A percentile compares a stretch with the other conserved stretches of the same genome.
Conservation (phyloP, 1,284 basidiomycete species). For the Sutorius eximius region DNA sequence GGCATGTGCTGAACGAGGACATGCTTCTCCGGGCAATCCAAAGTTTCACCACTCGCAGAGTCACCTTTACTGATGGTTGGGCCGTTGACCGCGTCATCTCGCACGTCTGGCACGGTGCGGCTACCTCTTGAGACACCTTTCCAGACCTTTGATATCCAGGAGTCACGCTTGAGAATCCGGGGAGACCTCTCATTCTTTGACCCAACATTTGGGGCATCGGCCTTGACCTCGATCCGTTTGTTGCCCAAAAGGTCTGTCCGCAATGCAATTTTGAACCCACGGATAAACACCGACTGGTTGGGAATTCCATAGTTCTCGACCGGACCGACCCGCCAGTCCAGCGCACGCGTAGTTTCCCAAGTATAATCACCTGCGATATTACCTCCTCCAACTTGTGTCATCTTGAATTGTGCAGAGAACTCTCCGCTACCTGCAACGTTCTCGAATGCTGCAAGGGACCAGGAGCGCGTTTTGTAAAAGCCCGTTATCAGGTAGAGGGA, state of each 20-base stretch:
- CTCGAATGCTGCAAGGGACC: conserved; percentile 17
- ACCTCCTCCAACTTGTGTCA: background rate
- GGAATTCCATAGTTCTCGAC: background rate
- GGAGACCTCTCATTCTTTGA: background rate
- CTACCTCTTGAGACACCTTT: background rate
- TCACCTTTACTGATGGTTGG: background rate
- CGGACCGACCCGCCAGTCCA: conserved; percentile 12
- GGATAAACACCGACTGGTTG: conserved; percentile 13
- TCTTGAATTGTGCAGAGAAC: conserved; percentile 7
- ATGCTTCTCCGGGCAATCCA: background rate
- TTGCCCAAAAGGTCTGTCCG: background rate
- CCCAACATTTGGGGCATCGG: background rate
- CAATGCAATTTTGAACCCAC: conserved; percentile 12
- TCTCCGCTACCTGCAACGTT: background rate
- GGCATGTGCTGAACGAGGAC: background rate
- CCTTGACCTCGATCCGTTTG: background rate
- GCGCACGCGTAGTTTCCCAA: conserved; percentile 6
- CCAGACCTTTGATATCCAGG: background rate
- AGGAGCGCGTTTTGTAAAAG: conserved; percentile 12
- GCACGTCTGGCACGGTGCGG: background rate
- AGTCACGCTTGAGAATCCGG: background rate
- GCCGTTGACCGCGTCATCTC: background rate
- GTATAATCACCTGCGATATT: background rate
- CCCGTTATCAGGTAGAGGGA: conserved; percentile 19
- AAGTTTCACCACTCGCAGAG: background rate